Conservation (phyloP, 768 basidiomycete species). For the Brasilioporus rufonigricans region DNA sequence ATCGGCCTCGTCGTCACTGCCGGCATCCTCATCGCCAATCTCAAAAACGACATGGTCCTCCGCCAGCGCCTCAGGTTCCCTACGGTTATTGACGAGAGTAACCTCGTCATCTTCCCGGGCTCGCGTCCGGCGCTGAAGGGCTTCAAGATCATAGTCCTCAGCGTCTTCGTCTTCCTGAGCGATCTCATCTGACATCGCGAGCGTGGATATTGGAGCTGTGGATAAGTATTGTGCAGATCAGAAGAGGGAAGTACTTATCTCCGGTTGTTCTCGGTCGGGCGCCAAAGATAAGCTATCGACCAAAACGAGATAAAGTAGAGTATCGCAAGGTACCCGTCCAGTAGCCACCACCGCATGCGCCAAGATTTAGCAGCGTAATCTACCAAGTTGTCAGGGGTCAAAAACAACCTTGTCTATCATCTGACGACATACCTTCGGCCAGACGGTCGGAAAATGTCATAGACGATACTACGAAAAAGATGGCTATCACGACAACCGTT, state of each 20-base stretch:
- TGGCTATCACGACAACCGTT: slow-evolving; percentile 75
- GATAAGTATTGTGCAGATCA: slow-evolving; percentile 16
- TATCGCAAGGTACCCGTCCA: slow-evolving; percentile 92
- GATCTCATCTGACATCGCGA: slow-evolving; percentile 95
- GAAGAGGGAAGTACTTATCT: slow-evolving; percentile 51
- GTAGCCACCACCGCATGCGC: slow-evolving; percentile 90
- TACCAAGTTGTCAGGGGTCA: slow-evolving; percentile 28
- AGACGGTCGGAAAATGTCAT: slow-evolving; percentile 88
- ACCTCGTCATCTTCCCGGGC: slow-evolving; percentile 61
- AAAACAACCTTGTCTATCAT: neutral
- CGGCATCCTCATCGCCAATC: slow-evolving; percentile 81
- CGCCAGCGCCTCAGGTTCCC: slow-evolving; percentile 46
- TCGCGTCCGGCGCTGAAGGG: slow-evolving; percentile 56
- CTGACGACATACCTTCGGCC: slow-evolving; percentile 66
- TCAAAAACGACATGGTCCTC: slow-evolving; percentile 85
- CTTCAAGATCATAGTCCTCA: slow-evolving; percentile 86
- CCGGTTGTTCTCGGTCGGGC: slow-evolving; percentile 86
- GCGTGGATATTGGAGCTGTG: slow-evolving; percentile 47
- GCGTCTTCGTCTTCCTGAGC: slow-evolving; percentile 94
- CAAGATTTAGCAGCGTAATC: slow-evolving; percentile 93
- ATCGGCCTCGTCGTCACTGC: slow-evolving; percentile 58
- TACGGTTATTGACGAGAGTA: slow-evolving; percentile 65
- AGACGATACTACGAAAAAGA: slow-evolving; percentile 92
- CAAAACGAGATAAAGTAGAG: slow-evolving; percentile 83
- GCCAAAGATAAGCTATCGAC: slow-evolving; percentile 87